Conservation (phyloP, 345 rosid genomes). For the Linum usitatissimum region DNA sequence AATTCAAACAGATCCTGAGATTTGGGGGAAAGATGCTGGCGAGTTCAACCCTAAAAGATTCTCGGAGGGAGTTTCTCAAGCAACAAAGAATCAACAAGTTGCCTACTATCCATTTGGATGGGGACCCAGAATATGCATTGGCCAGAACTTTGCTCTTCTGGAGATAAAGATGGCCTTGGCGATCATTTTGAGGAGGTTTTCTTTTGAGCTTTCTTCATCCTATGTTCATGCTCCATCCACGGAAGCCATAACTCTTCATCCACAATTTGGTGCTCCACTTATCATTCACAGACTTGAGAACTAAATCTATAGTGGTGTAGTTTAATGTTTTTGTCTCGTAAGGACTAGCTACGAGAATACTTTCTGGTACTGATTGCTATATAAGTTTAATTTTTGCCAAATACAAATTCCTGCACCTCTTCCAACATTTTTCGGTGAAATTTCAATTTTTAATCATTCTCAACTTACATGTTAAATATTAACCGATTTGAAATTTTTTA, state of each 20-base stretch:
- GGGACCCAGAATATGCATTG: slow-evolving; percentile 5
- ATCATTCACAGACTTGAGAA: background rate
- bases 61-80: background rate
- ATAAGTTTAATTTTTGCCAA: too few species aligned
- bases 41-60: slow-evolving; percentile 12
- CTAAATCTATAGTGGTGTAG: too few species aligned
- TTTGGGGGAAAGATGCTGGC: slow-evolving; percentile 25
- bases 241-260: background rate
- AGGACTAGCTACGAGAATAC: too few species aligned
- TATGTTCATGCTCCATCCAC: background rate
- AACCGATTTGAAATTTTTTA: too few species aligned
- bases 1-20: slow-evolving; percentile 9
- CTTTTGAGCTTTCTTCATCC: background rate
- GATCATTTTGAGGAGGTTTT: slow-evolving; percentile 1
- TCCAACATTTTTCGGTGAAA: too few species aligned
- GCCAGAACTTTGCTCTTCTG: background rate
- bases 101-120: slow-evolving; percentile 1
- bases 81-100: background rate
- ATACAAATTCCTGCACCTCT: too few species aligned
- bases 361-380: too few species aligned
- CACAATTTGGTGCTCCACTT: background rate
- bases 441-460: too few species aligned
- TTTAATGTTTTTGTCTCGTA: too few species aligned
- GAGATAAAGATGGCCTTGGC: background rate
- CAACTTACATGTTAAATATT: too few species aligned